These are phyloP conservation scores for Pseudocercospora ulei DNA, from an alignment of 2,329 filamentous ascomycete genomes.

Conservation along the genomic window DNA sequence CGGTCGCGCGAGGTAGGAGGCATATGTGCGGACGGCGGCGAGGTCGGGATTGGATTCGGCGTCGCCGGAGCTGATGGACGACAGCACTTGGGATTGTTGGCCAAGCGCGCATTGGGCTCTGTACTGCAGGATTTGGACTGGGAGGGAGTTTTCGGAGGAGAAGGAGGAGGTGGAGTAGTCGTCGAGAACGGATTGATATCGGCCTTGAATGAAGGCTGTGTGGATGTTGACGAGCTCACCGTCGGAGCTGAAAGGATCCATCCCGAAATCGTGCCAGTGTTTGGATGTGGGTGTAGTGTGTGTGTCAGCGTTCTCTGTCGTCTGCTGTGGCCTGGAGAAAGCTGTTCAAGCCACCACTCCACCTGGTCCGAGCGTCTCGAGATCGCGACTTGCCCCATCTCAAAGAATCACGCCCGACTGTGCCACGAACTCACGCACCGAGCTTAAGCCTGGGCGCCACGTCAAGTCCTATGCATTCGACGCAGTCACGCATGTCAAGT, in stretches of 20 bases:
- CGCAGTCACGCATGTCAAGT: too few species aligned
- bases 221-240: constrained; percentile 60
- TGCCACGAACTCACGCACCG: too few species aligned
- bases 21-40: constrained; percentile 64
- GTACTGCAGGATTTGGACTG: constrained; percentile 66
- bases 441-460: too few species aligned
- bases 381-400: too few species aligned
- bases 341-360: too few species aligned
- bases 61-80: constrained; percentile 55
- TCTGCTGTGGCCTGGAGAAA: too few species aligned
- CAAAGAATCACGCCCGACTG: too few species aligned
- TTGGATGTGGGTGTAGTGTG: background rate
- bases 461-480: too few species aligned
- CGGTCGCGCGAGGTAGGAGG: constrained; percentile 45
- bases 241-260: constrained; percentile 57
- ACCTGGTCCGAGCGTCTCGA: too few species aligned
- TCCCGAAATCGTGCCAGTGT: constrained; percentile 33
- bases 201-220: constrained; percentile 61
- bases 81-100: constrained; percentile 62
- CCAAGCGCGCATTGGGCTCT: constrained; percentile 77
- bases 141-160: constrained; percentile 64
- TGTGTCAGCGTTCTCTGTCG: too few species aligned
- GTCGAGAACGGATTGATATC: constrained; percentile 68
- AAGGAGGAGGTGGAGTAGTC: constrained; percentile 76
- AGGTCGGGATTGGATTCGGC: constrained; percentile 56